A percentile compares a stretch with the other conserved stretches of the same genome.
phyloP scores from a whole-genome alignment of 2,329 filamentous ascomycete genomes.

The Acrocalymma vagum region DNA sequence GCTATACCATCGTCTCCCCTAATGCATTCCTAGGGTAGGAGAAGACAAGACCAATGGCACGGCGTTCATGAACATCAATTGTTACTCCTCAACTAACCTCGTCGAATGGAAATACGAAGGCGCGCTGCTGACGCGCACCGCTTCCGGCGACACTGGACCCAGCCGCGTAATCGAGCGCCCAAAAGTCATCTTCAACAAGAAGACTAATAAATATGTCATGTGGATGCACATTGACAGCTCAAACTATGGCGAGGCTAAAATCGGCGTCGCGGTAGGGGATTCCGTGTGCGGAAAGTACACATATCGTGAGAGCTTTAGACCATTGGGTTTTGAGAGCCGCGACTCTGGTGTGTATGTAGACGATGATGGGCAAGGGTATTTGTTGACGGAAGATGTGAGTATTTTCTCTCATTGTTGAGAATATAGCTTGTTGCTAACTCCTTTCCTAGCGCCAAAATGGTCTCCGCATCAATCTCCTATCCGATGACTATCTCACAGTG shows the following conservation, averaged over 20 bases:
- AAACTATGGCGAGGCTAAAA: constrained; percentile 69
- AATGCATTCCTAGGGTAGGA: constrained; percentile 60
- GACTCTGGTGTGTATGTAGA: constrained; percentile 71
- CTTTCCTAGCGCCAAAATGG: constrained; percentile 61
- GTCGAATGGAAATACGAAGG: constrained; percentile 71
- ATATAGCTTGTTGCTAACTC: constrained; percentile 6
- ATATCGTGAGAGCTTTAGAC: constrained; percentile 57
- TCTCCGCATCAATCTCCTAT: constrained; percentile 65
- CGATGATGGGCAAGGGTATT: constrained; percentile 67
- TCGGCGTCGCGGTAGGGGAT: constrained; percentile 68
- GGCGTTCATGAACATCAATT: constrained; percentile 71
- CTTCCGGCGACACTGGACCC: constrained; percentile 66
- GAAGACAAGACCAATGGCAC: constrained; percentile 73
- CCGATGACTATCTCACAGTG: constrained; percentile 65
- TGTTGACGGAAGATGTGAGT: constrained; percentile 69
- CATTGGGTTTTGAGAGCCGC: constrained; percentile 61
- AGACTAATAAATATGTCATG: constrained; percentile 71
- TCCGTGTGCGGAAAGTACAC: constrained; percentile 69
- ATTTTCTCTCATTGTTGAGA: not conserved
- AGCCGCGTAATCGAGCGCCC: constrained; percentile 71
- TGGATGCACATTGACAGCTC: constrained; percentile 73
- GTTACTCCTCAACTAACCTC: constrained; percentile 70
- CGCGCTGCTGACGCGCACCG: constrained; percentile 63
- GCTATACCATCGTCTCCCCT: not conserved
- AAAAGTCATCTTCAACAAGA: constrained; percentile 73